Percentiles rank a stretch among this genome's conserved stretches.
Evolutionary conservation across 2,329 filamentous ascomycete genomes (phyloP).

Genomic region (Monosporascus sp.): DNA sequence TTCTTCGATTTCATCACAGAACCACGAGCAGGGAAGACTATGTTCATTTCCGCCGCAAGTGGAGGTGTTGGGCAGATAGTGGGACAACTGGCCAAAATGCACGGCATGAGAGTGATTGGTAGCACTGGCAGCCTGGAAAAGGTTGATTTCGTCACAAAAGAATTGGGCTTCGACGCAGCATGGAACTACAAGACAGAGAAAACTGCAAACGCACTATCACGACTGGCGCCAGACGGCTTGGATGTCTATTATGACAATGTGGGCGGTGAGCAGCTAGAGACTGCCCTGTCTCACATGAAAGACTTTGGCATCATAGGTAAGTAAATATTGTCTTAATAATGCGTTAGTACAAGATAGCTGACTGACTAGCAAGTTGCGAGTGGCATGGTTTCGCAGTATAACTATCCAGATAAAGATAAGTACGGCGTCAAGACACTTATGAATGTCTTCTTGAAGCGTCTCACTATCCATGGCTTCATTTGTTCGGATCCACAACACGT

Average conservation of each 20-base stretch:
- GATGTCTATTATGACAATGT: conserved; percentile 61
- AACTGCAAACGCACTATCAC: conserved; percentile 59
- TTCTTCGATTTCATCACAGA: conserved; percentile 63
- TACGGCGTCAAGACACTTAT: conserved; percentile 7
- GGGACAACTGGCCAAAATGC: conserved; percentile 76
- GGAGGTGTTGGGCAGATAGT: conserved; percentile 81
- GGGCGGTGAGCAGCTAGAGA: conserved; percentile 45
- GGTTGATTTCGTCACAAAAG: conserved; percentile 56
- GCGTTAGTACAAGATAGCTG: no score
- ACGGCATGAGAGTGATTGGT: conserved; percentile 74
- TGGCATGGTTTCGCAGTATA: conserved; percentile 11
- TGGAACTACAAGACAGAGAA: conserved; percentile 90
- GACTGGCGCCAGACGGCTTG: conserved; percentile 70
- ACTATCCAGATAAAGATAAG: conserved; percentile 4
- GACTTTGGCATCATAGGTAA: conserved; percentile 6
- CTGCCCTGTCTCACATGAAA: conserved; percentile 7
- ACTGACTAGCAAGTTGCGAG: conserved; percentile 1
- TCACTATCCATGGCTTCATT: conserved; percentile 10
- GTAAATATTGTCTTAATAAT: background rate
- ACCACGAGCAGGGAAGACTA: conserved; percentile 71
- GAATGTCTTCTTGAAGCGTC: conserved; percentile 9
- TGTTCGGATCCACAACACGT: conserved; percentile 2
- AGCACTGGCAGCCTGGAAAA: conserved; percentile 78
- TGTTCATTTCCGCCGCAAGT: conserved; percentile 74
- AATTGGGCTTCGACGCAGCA: conserved; percentile 52